These are phyloP conservation scores for Blastocystis sp. DNA, from an alignment of 352 stramenopile genomes.

Conservation along the genomic window DNA sequence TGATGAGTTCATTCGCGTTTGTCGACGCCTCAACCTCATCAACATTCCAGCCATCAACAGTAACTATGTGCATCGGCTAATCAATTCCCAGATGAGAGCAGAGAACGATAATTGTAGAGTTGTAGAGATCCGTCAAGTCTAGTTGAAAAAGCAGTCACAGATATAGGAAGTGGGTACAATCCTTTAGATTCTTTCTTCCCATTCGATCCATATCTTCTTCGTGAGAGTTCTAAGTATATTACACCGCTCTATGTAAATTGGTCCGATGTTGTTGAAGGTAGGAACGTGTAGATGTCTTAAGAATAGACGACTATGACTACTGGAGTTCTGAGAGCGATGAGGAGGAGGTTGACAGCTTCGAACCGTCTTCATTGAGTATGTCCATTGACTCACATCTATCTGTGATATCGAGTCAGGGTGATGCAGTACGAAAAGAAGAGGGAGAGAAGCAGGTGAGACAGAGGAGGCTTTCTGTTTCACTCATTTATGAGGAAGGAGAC, in stretches of 20 bases:
- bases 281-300: neutral
- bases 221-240: slow-evolving; percentile 83
- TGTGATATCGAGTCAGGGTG: neutral
- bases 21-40: slow-evolving; percentile 11
- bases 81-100: neutral
- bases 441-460: neutral
- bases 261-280: slow-evolving; percentile 68
- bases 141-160: neutral
- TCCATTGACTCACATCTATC: slow-evolving; percentile 44
- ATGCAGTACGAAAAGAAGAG: neutral
- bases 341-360: neutral
- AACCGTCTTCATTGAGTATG: slow-evolving; percentile 44
- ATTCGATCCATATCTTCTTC: slow-evolving; percentile 91
- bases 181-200: slow-evolving; percentile 87
- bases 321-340: neutral
- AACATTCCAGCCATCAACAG: slow-evolving; percentile 15
- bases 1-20: slow-evolving; percentile 64
- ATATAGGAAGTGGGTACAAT: slow-evolving; percentile 69
- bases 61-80: slow-evolving; percentile 47
- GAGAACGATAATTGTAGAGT: neutral
- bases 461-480: slow-evolving; percentile 4
- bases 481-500: slow-evolving; percentile 38
- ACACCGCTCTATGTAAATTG: slow-evolving; percentile 86
- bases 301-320: neutral
- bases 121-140: neutral